These are phyloP conservation scores for Sextonia rubra DNA, from an alignment of 164 flowering plant genomes.

Conservation along the genomic window DNA sequence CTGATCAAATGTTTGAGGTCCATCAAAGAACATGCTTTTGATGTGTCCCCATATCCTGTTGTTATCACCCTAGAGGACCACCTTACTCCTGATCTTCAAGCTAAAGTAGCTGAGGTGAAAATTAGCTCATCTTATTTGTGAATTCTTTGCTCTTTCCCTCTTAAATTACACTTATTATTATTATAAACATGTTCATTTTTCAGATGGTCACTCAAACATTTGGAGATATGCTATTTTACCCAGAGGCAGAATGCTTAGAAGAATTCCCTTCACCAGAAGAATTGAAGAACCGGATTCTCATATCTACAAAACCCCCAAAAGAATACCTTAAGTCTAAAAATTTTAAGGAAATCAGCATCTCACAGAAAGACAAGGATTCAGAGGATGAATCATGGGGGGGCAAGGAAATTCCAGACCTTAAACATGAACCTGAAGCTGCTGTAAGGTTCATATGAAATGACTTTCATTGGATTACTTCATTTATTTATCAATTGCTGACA, in stretches of 20 bases:
- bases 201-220: conserved; percentile 70
- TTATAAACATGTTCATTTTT: neutral
- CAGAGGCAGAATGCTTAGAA: conserved; percentile 40
- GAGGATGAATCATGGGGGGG: conserved; percentile 35
- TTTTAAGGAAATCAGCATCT: conserved; percentile 15
- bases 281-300: conserved; percentile 50
- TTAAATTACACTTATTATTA: neutral
- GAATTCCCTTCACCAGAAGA: conserved; percentile 79
- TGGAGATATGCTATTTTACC: conserved; percentile 61
- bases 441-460: conserved; percentile 25
- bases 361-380: conserved; percentile 26
- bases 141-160: neutral
- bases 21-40: conserved; percentile 62
- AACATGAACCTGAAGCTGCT: conserved; percentile 5
- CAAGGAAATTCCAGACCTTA: conserved; percentile 29
- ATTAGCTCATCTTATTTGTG: neutral
- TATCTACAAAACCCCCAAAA: conserved; percentile 93
- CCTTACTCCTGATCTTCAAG: conserved; percentile 64
- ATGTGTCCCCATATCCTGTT: conserved; percentile 55
- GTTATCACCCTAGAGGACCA: conserved; percentile 75
- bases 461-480: neutral
- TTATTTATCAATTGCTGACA: neutral
- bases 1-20: conserved; percentile 66
- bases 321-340: conserved; percentile 38
- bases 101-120: conserved; percentile 73